A percentile compares a stretch with the other conserved stretches of the same genome.
Conservation (phyloP, 169 alveolate species). For the Toxoplasma gondii region DNA sequence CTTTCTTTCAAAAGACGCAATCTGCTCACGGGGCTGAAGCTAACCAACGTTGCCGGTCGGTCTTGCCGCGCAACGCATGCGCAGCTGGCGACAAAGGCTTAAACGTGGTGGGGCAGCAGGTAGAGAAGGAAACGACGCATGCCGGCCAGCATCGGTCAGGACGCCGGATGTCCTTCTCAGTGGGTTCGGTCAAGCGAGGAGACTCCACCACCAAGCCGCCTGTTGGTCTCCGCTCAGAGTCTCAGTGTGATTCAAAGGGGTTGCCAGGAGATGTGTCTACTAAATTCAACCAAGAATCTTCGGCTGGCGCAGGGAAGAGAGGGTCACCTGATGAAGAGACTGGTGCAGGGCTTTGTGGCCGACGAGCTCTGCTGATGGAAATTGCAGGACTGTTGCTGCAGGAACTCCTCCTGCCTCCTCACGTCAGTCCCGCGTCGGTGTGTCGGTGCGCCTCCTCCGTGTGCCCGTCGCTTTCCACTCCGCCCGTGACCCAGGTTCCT, state of each 20-base stretch:
- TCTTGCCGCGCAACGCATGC: not conserved
- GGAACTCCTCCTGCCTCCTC: slow-evolving; percentile 19
- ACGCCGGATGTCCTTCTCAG: no score
- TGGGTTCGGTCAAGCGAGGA: no score
- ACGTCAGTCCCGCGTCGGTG: not conserved
- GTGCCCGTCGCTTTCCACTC: not conserved
- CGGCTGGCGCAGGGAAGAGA: not conserved
- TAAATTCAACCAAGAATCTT: not conserved
- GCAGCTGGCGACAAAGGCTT: no score
- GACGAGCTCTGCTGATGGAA: slow-evolving; percentile 25
- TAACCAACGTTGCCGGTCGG: not conserved
- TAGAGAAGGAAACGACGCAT: no score
- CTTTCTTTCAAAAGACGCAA: no score
- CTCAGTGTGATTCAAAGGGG: no score
- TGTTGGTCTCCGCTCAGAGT: no score
- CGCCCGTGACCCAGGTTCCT: no score
- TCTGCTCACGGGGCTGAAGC: not conserved
- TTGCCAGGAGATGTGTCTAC: no score
- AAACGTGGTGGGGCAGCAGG: no score
- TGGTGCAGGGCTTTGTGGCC: slow-evolving; percentile 15
- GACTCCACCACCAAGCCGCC: no score
- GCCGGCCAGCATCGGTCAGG: no score
- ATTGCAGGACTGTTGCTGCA: slow-evolving; percentile 14
- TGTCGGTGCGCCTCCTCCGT: not conserved
- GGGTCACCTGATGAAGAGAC: not conserved